Conservation (phyloP, 495 filamentous ascomycete species). For the Elaphomyces granulatus region DNA sequence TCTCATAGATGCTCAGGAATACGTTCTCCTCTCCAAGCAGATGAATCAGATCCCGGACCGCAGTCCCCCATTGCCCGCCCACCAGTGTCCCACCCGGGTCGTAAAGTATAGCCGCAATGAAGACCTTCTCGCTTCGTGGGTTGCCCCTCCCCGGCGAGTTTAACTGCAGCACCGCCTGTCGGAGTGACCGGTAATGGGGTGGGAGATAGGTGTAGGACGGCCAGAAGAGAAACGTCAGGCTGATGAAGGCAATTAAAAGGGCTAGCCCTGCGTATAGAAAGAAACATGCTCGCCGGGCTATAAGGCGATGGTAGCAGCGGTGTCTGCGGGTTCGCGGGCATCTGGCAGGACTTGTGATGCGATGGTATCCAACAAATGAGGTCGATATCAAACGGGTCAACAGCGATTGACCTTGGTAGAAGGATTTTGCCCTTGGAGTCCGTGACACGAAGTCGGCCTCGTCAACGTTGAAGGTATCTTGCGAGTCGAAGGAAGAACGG, state of each 20-base stretch:
- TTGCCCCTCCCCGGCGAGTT: slow-evolving; percentile 44
- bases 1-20: slow-evolving; percentile 50
- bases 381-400: slow-evolving; percentile 18
- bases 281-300: background rate
- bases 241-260: slow-evolving; percentile 29
- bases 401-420: slow-evolving; percentile 13
- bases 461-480: slow-evolving; percentile 34
- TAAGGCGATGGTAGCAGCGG: background rate
- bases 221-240: slow-evolving; percentile 37
- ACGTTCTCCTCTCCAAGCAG: slow-evolving; percentile 38
- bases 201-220: slow-evolving; percentile 47
- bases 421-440: slow-evolving; percentile 15
- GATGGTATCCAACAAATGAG: slow-evolving; percentile 21
- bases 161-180: slow-evolving; percentile 20
- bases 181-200: slow-evolving; percentile 33
- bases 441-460: slow-evolving; percentile 37
- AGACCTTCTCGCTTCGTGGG: slow-evolving; percentile 48
- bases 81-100: slow-evolving; percentile 45
- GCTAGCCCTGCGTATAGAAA: background rate
- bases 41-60: slow-evolving; percentile 48
- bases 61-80: slow-evolving; percentile 49
- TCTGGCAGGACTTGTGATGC: slow-evolving; percentile 10
- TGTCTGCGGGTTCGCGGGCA: background rate
- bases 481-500: slow-evolving; percentile 31
- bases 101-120: slow-evolving; percentile 63